These are phyloP conservation scores for Clonostachys rhizophaga DNA, from an alignment of 2,329 filamentous ascomycete species.

Conservation along the genomic window DNA sequence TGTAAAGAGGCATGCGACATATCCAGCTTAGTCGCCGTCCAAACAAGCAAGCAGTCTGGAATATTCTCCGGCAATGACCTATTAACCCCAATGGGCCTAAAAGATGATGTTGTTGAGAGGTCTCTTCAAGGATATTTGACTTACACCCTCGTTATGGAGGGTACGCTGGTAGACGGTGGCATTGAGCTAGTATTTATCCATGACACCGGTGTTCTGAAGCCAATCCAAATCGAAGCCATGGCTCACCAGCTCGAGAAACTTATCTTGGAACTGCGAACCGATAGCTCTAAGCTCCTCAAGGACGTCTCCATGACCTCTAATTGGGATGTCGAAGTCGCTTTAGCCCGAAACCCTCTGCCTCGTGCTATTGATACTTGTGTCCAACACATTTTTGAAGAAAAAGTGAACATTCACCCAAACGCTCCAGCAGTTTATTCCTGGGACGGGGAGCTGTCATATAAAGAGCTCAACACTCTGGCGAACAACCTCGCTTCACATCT, in stretches of 20 bases:
- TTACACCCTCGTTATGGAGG: slow-evolving; percentile 1
- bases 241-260: slow-evolving; percentile 2
- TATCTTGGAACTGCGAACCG: slow-evolving; percentile 1
- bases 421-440: not conserved
- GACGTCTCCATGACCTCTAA: not conserved
- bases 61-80: no score
- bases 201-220: not conserved
- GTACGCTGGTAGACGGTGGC: not conserved
- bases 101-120: slow-evolving; percentile 2
- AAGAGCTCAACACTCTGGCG: not conserved
- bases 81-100: not conserved
- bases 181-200: not conserved
- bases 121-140: slow-evolving; percentile 1
- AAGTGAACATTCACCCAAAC: not conserved
- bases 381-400: not conserved
- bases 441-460: not conserved
- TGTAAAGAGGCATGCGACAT: slow-evolving; percentile 7
- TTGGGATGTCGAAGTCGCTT: not conserved
- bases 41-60: not conserved
- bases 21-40: slow-evolving; percentile 7
- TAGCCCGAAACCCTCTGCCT: not conserved
- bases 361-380: not conserved
- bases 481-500: not conserved
- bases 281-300: slow-evolving; percentile 6
- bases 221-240: slow-evolving; percentile 1